Evolutionary conservation across 768 basidiomycete genomes (phyloP), one percentile per base, ranked within the genome.

Genomic region (Cystofilobasidium capitatum): DNA sequence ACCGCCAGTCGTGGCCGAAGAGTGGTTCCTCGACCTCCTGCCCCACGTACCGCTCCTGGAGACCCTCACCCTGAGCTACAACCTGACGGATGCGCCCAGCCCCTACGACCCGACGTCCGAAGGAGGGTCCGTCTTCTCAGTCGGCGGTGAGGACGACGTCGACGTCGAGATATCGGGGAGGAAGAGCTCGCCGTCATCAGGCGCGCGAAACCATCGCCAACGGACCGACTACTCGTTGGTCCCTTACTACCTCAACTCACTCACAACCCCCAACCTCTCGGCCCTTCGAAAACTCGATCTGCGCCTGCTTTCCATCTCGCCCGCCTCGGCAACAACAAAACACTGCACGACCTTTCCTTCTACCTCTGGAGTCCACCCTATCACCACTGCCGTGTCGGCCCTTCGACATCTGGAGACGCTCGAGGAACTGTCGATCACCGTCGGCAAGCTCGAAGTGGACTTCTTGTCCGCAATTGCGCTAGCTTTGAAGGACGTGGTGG

Each of bases 201-300:
- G 22, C 49, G 49, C 24, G 24, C 24, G 16, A 20, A 51, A 55
- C 14, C 51, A 55, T 31, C 26, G 51, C 17, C 51, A 55, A n/a
- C 51, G 51, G 51, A 55, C 51, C 29, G 51, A 55, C 51, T 55
- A 55, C 51, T 55, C 51, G 51, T 31, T 55, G 29, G 29, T 55
- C 17, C 51, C 51, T 9, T 55, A 55, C 51, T 33, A 55, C 31
- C 26, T 55, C 51, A 55, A 55, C 31, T 16, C 29, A 3, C 3
- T 55, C 10, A 31, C 51, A 17, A 33, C 51, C 12, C 51, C 51
- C 6, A 14, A 12, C 14, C 31, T 55, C 3, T 31, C 29, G 9
- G 51, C 51, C 29, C 29, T 55, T 26, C 51, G 51, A 26, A 55
- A 55, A 31, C 51, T 55, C 31, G 51, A 55, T 31, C 51, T 55